A percentile compares a stretch with the other conserved stretches of the same genome.
Evolutionary conservation across 2,329 filamentous ascomycete species (phyloP).

Genomic region (Talaromyces sp.): DNA sequence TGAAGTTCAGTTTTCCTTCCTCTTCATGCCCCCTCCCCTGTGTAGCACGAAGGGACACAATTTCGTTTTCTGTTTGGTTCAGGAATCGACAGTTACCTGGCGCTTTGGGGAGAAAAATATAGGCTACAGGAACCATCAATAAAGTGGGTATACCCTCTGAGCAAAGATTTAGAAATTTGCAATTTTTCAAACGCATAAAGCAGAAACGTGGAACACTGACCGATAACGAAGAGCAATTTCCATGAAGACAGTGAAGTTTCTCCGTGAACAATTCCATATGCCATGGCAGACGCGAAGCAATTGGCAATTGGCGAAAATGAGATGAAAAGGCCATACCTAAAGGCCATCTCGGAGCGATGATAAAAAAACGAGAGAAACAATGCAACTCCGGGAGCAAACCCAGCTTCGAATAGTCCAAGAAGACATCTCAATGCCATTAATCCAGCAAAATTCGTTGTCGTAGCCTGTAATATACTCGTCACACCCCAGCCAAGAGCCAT

Average conservation of each 20-base stretch:
- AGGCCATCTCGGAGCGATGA: constrained; percentile 61
- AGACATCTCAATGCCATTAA: constrained; percentile 14
- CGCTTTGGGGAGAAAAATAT: background rate
- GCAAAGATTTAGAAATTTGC: background rate
- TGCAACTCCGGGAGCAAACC: constrained; percentile 9
- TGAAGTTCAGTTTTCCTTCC: constrained; percentile 4
- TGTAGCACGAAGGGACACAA: background rate
- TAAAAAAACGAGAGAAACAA: constrained; percentile 50
- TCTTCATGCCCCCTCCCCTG: background rate
- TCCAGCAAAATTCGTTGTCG: background rate
- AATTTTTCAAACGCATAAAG: no score
- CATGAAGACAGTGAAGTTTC: constrained; percentile 2
- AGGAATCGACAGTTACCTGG: background rate
- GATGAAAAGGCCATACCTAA: constrained; percentile 72
- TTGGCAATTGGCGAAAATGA: constrained; percentile 56
- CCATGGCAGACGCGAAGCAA: constrained; percentile 63
- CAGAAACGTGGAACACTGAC: background rate
- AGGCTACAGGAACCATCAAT: background rate
- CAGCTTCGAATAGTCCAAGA: constrained; percentile 11
- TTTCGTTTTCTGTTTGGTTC: background rate
- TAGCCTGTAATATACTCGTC: constrained; percentile 4
- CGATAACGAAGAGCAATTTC: constrained; percentile 8
- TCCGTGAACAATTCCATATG: constrained; percentile 56
- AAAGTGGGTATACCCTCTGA: background rate
- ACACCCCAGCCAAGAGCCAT: constrained; percentile 8